Evolutionary conservation across 345 rosid genomes (phyloP).

Genomic region (Draba incana): DNA sequence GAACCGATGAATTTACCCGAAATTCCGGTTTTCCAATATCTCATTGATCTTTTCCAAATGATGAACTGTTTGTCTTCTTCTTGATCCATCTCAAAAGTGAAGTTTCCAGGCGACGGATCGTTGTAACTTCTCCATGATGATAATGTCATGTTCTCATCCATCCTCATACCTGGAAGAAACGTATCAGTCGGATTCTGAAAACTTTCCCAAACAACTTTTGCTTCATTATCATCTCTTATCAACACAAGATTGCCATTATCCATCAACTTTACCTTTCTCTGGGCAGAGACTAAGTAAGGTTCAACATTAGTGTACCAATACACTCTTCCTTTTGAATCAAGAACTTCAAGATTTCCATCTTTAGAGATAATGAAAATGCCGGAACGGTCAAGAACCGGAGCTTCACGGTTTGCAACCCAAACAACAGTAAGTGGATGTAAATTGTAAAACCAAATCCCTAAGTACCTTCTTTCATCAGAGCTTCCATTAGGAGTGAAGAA

Average conservation of each 20-base stretch:
- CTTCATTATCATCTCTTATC: slow-evolving; percentile 33
- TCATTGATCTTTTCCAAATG: slow-evolving; percentile 43
- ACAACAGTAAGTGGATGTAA: slow-evolving; percentile 40
- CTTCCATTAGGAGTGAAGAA: slow-evolving; percentile 55
- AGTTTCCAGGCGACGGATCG: slow-evolving; percentile 69
- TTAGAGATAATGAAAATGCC: slow-evolving; percentile 26
- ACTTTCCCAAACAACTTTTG: slow-evolving; percentile 48
- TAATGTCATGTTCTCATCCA: slow-evolving; percentile 42
- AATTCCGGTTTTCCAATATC: slow-evolving; percentile 56
- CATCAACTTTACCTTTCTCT: slow-evolving; percentile 35
- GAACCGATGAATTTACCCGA: slow-evolving; percentile 43
- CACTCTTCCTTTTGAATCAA: slow-evolving; percentile 37
- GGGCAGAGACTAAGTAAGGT: slow-evolving; percentile 2
- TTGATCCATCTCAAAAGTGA: slow-evolving; percentile 49
- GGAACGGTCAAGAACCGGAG: slow-evolving; percentile 29
- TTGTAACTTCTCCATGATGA: slow-evolving; percentile 57
- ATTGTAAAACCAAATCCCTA: slow-evolving; percentile 52
- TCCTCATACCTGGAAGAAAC: slow-evolving; percentile 64
- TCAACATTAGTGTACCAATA: slow-evolving; percentile 37
- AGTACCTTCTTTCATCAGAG: slow-evolving; percentile 39
- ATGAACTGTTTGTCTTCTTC: slow-evolving; percentile 46
- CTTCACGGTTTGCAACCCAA: slow-evolving; percentile 56
- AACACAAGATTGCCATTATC: slow-evolving; percentile 54
- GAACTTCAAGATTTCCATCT: slow-evolving; percentile 45
- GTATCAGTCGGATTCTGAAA: slow-evolving; percentile 60